These are phyloP conservation scores for Emergomyces orientalis DNA, from an alignment of 2,329 filamentous ascomycete genomes.

Conservation along the genomic window DNA sequence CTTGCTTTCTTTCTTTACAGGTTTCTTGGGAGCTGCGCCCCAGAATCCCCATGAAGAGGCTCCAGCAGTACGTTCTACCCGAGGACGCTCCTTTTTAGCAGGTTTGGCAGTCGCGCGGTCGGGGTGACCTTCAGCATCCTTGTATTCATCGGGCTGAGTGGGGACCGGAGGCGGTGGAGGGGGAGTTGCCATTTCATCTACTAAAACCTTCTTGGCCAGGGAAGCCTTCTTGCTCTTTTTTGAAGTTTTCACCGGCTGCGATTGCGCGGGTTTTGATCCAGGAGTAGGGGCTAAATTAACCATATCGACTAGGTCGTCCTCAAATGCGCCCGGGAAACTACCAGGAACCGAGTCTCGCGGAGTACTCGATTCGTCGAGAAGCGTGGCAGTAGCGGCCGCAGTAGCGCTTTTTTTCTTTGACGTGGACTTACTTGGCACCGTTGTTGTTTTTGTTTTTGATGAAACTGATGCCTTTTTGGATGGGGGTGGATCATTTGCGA, in stretches of 20 bases:
- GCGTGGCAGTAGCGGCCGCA: slow-evolving; percentile 15
- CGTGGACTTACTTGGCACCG: slow-evolving; percentile 16
- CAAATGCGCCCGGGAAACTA: slow-evolving; percentile 45
- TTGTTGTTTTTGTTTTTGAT: slow-evolving; percentile 25
- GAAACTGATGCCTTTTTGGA: slow-evolving; percentile 22
- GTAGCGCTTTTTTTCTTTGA: slow-evolving; percentile 13
- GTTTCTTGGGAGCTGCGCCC: slow-evolving; percentile 47
- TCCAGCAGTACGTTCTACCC: slow-evolving; percentile 60
- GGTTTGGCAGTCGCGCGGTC: slow-evolving; percentile 34
- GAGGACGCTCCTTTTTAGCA: slow-evolving; percentile 65
- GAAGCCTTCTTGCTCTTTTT: slow-evolving; percentile 30
- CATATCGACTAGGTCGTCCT: slow-evolving; percentile 35
- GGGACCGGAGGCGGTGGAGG: slow-evolving; percentile 31
- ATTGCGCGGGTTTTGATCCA: slow-evolving; percentile 25
- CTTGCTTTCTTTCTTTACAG: slow-evolving; percentile 43
- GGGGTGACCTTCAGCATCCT: slow-evolving; percentile 19
- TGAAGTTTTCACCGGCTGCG: slow-evolving; percentile 20
- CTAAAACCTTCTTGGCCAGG: slow-evolving; percentile 21
- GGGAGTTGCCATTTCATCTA: slow-evolving; percentile 42
- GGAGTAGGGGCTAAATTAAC: slow-evolving; percentile 40
- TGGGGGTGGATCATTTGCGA: slow-evolving; percentile 14
- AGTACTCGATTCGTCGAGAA: slow-evolving; percentile 23
- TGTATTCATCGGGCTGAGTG: slow-evolving; percentile 14
- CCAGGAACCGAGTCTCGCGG: slow-evolving; percentile 41
- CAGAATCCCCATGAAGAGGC: slow-evolving; percentile 67